Evolutionary conservation across 441 rosid species (phyloP).

Genomic region (Mallotus repandus): DNA sequence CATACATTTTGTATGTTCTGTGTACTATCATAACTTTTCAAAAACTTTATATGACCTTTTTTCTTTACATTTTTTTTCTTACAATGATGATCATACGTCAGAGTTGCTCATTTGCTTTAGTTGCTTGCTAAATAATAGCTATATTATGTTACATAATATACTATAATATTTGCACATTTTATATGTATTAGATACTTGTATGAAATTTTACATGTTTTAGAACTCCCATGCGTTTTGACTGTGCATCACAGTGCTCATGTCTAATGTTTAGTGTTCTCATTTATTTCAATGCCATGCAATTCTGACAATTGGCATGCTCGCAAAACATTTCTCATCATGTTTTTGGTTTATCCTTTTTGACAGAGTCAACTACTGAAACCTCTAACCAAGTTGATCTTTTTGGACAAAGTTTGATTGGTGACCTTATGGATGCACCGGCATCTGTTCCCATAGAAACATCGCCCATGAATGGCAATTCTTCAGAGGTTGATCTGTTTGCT

Average conservation of each 20-base stretch:
- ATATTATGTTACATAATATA: no score
- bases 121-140: not conserved
- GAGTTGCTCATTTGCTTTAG: not conserved
- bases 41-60: not conserved
- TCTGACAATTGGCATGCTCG: no score
- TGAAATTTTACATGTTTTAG: no score
- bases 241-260: no score
- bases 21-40: not conserved
- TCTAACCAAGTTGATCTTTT: slow-evolving; percentile 77
- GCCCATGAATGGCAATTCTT: slow-evolving; percentile 42
- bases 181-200: no score
- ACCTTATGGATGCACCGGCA: slow-evolving; percentile 68
- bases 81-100: not conserved
- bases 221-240: no score
- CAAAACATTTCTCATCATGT: not conserved
- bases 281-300: no score
- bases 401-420: slow-evolving; percentile 73
- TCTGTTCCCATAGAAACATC: slow-evolving; percentile 54
- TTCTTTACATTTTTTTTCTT: not conserved
- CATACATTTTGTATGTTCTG: not conserved
- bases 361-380: slow-evolving; percentile 66
- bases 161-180: no score
- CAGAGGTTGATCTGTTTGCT: slow-evolving; percentile 85
- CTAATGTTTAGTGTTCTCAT: no score
- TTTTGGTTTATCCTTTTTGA: slow-evolving; percentile 29